Percentiles rank a stretch among this genome's conserved stretches.
Conservation (phyloP, 768 basidiomycete species). For the Holtermanniella nyarrowii region DNA sequence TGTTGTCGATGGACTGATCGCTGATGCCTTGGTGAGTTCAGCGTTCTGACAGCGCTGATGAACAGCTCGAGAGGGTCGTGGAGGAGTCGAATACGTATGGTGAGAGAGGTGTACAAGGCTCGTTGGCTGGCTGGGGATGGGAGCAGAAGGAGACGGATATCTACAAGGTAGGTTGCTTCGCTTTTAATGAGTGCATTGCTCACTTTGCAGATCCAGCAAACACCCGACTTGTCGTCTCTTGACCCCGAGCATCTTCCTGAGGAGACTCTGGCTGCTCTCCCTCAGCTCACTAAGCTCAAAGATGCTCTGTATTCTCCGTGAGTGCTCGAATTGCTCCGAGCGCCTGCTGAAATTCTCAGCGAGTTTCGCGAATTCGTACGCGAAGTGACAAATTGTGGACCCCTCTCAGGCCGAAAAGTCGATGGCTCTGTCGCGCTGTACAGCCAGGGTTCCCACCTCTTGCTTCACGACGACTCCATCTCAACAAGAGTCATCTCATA, state of each 20-base stretch:
- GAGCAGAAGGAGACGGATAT: conserved; percentile 91
- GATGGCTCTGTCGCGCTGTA: conserved; percentile 94
- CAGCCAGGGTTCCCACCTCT: conserved; percentile 65
- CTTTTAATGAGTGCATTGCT: background rate
- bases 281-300: conserved; percentile 67
- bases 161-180: conserved; percentile 60
- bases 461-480: conserved; percentile 98
- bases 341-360: background rate
- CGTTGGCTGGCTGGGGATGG: conserved; percentile 40
- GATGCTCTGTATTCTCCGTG: conserved; percentile 74
- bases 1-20: conserved; percentile 68
- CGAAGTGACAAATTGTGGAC: conserved; percentile 80
- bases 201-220: conserved; percentile 72
- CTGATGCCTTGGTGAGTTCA: conserved; percentile 60
- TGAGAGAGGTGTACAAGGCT: conserved; percentile 29
- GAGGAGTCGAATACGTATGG: conserved; percentile 37
- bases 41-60: conserved; percentile 1
- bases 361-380: conserved; percentile 74
- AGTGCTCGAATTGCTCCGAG: background rate
- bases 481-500: conserved; percentile 87
- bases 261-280: conserved; percentile 65
- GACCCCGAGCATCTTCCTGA: conserved; percentile 61
- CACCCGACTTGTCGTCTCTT: conserved; percentile 88
- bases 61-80: conserved; percentile 37
- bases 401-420: conserved; percentile 79